Conservation (phyloP, 331 rosid genomes). For the Pyracantha coccinea region DNA sequence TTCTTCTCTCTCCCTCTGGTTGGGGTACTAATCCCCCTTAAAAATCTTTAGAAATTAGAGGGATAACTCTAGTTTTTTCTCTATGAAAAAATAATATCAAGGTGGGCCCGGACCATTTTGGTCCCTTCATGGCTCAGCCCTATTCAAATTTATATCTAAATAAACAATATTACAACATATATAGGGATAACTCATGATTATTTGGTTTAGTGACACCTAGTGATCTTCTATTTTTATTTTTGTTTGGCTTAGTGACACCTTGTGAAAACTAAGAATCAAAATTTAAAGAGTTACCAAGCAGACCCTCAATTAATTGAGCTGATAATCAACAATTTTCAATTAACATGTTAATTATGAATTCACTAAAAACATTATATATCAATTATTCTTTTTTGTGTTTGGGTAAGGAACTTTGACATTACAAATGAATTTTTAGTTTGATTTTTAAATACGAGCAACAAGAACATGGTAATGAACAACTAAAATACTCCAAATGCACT, state of each 20-base stretch:
- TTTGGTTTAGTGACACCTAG: neutral
- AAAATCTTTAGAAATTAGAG: neutral
- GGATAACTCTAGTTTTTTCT: neutral
- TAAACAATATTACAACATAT: too few relatives aligned
- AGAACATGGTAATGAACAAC: too few relatives aligned
- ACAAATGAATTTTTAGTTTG: neutral
- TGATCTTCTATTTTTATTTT: too few relatives aligned
- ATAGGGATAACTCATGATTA: neutral
- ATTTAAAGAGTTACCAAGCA: neutral
- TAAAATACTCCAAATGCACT: too few relatives aligned
- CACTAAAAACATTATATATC: too few relatives aligned
- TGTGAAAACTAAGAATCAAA: neutral
- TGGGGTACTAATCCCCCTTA: neutral
- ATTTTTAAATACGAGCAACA: neutral
- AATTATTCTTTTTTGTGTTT: too few relatives aligned
- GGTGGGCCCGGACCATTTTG: neutral
- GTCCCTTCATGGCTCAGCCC: neutral
- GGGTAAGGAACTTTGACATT: neutral
- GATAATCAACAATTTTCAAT: too few relatives aligned
- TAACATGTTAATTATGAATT: neutral
- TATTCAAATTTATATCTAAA: neutral
- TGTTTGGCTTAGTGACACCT: too few relatives aligned
- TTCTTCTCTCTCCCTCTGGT: neutral
- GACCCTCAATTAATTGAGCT: neutral
- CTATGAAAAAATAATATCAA: too few relatives aligned